Conservation (phyloP, 2,329 filamentous ascomycete species). For the Raffaelea ambrosiae region DNA sequence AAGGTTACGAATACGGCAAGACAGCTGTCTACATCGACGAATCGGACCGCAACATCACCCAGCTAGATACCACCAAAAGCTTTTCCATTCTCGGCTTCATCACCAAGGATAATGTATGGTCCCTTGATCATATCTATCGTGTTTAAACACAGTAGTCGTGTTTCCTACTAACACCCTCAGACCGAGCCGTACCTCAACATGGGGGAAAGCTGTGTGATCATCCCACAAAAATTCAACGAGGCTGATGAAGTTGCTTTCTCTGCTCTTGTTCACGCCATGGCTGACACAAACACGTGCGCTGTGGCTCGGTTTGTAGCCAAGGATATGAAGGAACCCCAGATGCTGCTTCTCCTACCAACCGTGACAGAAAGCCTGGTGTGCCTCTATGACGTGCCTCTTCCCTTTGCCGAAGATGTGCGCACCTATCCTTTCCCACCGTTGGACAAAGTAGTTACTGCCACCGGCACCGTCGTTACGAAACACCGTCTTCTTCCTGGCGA, state of each 20-base stretch:
- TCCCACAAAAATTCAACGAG: conserved; percentile 70
- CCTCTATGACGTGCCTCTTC: conserved; percentile 80
- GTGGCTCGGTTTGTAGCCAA: conserved; percentile 80
- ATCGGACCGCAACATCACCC: conserved; percentile 81
- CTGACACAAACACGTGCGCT: conserved; percentile 77
- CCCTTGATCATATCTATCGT: too few relatives aligned
- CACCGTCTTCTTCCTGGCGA: conserved; percentile 76
- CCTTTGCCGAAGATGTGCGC: conserved; percentile 87
- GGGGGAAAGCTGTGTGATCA: conserved; percentile 69
- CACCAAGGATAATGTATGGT: conserved; percentile 54
- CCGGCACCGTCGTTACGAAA: conserved; percentile 67
- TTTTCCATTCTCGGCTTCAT: conserved; percentile 87
- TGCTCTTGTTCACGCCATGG: conserved; percentile 79
- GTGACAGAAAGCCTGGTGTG: conserved; percentile 76
- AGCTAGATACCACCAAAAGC: conserved; percentile 64
- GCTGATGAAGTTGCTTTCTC: conserved; percentile 78
- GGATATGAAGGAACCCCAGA: conserved; percentile 66
- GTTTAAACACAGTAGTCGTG: too few relatives aligned
- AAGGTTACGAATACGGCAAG: conserved; percentile 87
- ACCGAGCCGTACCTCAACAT: conserved; percentile 81
- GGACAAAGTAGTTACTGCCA: conserved; percentile 80
- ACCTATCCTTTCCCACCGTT: conserved; percentile 87
- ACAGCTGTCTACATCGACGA: conserved; percentile 86
- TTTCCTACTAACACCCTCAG: conserved; percentile 26
- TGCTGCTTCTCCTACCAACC: conserved; percentile 72